Base-by-base conservation (phyloP, 1,284 basidiomycete genomes). In the Sphagnurus paluster region DNA sequence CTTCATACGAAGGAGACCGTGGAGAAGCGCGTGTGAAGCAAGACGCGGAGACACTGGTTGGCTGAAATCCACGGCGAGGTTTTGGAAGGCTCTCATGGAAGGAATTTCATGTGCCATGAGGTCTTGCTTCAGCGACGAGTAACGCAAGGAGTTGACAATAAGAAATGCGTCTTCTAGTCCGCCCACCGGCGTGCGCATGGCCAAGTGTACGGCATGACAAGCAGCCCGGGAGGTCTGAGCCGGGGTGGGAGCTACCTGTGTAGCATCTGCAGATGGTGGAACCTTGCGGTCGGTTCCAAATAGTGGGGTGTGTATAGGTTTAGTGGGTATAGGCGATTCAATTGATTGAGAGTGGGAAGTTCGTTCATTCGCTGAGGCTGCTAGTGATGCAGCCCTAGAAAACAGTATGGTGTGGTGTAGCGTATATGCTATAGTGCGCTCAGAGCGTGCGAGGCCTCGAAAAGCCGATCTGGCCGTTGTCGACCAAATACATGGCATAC, bases 401-500 rank as follows among this genome's bases (percentile, higher is more conserved):
- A 2, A 14, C 3, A n/a, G 14, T 10, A 24, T 20, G 26, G 16
- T 19, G 3, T 20, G 21, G 19, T 10, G 19, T 11, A 39, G 5
- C 38, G 16, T 21, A 20, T 30, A 11, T 9, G 28, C 23, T 48
- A 40, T 33, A 35, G 37, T 23, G 41, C 28, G 32, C 26, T 17
- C 29, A 25, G 47, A 37, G n/a, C 34, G 41, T 20, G 23, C 16
- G 29, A 42, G 28, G 17, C 52, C 55, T 39, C 59, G 54, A 47
- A 61, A 46, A 35, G 57, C 53, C 55, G 58, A 60, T 65, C 66
- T 76, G 70, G 74, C 68, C 59, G 69, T 61, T 57, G 61, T 69
- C 48, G 69, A 73, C 74, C 71, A 74, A 66, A 66, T 72, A 72
- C 80, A 81, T 82, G 68, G 79, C 81, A 84, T 83, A 74, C 69